Percentiles rank a stretch among this genome's conserved stretches.
Conservation (phyloP, 257 asterid species). For the Fraxinus quadrangulata region DNA sequence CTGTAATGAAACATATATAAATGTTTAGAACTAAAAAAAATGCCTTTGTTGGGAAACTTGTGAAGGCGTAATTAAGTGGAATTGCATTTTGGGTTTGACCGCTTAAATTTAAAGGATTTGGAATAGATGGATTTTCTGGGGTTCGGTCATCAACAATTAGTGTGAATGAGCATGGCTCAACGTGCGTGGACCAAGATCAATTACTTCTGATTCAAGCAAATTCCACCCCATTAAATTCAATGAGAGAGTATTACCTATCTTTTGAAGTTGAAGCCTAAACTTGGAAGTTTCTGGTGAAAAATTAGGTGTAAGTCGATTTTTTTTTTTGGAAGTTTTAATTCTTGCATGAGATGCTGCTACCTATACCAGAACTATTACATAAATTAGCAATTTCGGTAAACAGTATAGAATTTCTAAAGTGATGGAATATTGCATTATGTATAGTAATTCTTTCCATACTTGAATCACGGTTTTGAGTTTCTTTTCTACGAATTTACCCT, state of each 20-base stretch:
- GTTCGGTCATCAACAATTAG: conserved; percentile 58
- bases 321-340: background rate
- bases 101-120: background rate
- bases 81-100: conserved; percentile 58
- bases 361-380: background rate
- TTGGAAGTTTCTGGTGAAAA: conserved; percentile 30
- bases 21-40: background rate
- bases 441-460: background rate
- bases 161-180: background rate
- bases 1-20: conserved; percentile 27
- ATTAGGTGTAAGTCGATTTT: conserved; percentile 40
- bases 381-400: background rate
- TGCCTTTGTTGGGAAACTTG: conserved; percentile 42
- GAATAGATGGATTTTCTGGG: conserved; percentile 29
- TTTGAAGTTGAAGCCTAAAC: background rate
- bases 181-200: conserved; percentile 39
- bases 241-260: conserved; percentile 8
- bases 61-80: conserved; percentile 26
- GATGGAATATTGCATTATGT: background rate
- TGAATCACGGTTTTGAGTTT: background rate
- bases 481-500: no score
- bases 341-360: background rate
- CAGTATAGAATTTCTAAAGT: background rate
- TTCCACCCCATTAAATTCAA: conserved; percentile 23
- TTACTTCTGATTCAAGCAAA: conserved; percentile 41